phyloP scores from a whole-genome alignment of 805 yeast genomes.

The Yarrowia phangngaensis region DNA sequence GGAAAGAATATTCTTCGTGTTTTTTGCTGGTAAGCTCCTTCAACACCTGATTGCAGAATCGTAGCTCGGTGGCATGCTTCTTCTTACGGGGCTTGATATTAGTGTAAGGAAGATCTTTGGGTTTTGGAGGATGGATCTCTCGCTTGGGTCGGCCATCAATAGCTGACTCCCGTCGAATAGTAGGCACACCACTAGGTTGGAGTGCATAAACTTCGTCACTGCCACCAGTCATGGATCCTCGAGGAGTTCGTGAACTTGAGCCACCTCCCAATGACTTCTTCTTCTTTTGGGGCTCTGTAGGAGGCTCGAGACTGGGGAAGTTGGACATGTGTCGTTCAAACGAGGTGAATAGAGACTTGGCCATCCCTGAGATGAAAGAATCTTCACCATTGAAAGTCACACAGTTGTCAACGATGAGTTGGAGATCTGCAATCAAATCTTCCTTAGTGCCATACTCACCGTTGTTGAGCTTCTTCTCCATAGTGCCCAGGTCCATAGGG shows the following conservation, averaged over 20 bases:
- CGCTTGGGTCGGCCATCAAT: conserved; percentile 77
- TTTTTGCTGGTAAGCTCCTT: conserved; percentile 81
- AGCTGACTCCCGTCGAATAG: conserved; percentile 71
- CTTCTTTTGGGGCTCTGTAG: conserved; percentile 28
- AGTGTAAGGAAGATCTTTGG: conserved; percentile 81
- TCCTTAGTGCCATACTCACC: conserved; percentile 70
- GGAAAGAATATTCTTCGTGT: conserved; percentile 79
- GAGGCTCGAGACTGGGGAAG: conserved; percentile 63
- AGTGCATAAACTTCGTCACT: conserved; percentile 37
- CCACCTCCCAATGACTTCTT: conserved; percentile 16
- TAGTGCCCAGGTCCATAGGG: conserved; percentile 93
- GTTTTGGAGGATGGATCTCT: conserved; percentile 93
- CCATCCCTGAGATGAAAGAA: conserved; percentile 86
- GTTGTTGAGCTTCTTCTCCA: conserved; percentile 69
- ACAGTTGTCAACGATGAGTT: conserved; percentile 81
- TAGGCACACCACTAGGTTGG: conserved; percentile 51
- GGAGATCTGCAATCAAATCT: conserved; percentile 71
- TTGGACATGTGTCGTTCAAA: conserved; percentile 90
- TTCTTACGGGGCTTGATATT: conserved; percentile 88
- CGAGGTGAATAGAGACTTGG: conserved; percentile 79
- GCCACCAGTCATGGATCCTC: conserved; percentile 29
- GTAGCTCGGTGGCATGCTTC: conserved; percentile 82
- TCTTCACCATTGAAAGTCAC: conserved; percentile 77
- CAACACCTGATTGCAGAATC: conserved; percentile 76
- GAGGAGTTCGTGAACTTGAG: conserved; percentile 12